Percentiles rank a stretch among this genome's conserved stretches.
These are phyloP conservation scores for Sextonia rubra DNA, from an alignment of 164 flowering plant species.

Conservation along the genomic window DNA sequence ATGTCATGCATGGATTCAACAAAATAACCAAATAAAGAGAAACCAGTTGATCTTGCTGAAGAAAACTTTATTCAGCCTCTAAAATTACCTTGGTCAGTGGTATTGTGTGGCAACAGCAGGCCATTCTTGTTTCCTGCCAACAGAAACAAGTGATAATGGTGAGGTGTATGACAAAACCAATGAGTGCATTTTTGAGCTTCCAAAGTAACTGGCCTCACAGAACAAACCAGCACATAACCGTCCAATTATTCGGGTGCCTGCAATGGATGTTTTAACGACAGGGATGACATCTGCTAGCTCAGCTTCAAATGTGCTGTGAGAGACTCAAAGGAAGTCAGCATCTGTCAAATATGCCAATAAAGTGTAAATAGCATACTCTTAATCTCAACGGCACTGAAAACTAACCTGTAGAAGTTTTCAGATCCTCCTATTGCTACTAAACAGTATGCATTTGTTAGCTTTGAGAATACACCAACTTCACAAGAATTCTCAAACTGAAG, in stretches of 20 bases:
- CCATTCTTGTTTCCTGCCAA: conserved; percentile 83
- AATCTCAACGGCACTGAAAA: background rate
- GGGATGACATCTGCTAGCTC: conserved; percentile 86
- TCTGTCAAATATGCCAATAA: background rate
- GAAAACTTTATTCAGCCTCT: background rate
- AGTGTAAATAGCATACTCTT: background rate
- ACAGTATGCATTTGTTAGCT: conserved; percentile 81
- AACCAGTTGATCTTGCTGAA: background rate
- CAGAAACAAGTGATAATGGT: conserved; percentile 3
- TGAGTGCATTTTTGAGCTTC: background rate
- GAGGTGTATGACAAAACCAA: background rate
- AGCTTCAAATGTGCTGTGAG: conserved; percentile 68
- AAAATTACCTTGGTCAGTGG: conserved; percentile 80
- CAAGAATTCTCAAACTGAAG: conserved; percentile 73
- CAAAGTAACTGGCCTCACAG: background rate
- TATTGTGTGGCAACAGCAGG: conserved; percentile 82
- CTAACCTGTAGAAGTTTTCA: conserved; percentile 81
- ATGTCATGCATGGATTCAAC: no score
- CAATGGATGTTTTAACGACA: conserved; percentile 84
- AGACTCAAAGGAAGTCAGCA: conserved; percentile 5
- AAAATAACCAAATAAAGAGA: background rate
- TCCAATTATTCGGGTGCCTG: conserved; percentile 81
- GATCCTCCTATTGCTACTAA: conserved; percentile 94
- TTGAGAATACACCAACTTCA: conserved; percentile 76
- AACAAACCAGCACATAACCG: conserved; percentile 74